Evolutionary conservation across 331 rosid species (phyloP).

Genomic region (Dryas integrifolia): DNA sequence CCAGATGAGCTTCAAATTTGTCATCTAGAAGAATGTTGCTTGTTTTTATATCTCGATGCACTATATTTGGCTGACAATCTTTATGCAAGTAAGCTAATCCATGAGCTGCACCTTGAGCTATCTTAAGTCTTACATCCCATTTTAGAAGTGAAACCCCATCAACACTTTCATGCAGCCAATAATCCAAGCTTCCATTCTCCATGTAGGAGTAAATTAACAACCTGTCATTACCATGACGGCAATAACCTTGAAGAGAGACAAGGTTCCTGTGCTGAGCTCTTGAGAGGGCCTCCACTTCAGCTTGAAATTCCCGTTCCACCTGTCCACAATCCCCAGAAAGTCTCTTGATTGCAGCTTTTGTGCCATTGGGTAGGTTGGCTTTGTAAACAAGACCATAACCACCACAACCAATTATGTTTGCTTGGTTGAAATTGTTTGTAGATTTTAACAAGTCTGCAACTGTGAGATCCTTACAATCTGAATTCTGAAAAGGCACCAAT

Average conservation of each 20-base stretch:
- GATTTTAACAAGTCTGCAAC: slow-evolving; percentile 59
- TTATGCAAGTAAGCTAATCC: slow-evolving; percentile 73
- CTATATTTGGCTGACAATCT: slow-evolving; percentile 63
- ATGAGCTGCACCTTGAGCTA: slow-evolving; percentile 61
- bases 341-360: slow-evolving; percentile 65
- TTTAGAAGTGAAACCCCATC: slow-evolving; percentile 49
- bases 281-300: slow-evolving; percentile 77
- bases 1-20: slow-evolving; percentile 60
- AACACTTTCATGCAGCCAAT: slow-evolving; percentile 73
- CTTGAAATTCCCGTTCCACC: slow-evolving; percentile 76
- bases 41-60: slow-evolving; percentile 73
- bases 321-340: slow-evolving; percentile 79
- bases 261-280: slow-evolving; percentile 82
- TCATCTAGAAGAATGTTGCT: slow-evolving; percentile 77
- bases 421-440: slow-evolving; percentile 68
- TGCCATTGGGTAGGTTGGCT: slow-evolving; percentile 61
- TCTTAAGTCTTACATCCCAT: slow-evolving; percentile 65
- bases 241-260: slow-evolving; percentile 74
- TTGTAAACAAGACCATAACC: slow-evolving; percentile 83
- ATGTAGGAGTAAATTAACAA: slow-evolving; percentile 61
- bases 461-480: slow-evolving; percentile 56
- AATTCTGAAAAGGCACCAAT: slow-evolving; percentile 58
- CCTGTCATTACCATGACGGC: slow-evolving; percentile 54
- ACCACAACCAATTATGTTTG: slow-evolving; percentile 73
- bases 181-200: slow-evolving; percentile 80